Evolutionary conservation across 768 basidiomycete species (phyloP), one percentile per base, ranked within the genome.

Genomic region (Amanita molliuscula): DNA sequence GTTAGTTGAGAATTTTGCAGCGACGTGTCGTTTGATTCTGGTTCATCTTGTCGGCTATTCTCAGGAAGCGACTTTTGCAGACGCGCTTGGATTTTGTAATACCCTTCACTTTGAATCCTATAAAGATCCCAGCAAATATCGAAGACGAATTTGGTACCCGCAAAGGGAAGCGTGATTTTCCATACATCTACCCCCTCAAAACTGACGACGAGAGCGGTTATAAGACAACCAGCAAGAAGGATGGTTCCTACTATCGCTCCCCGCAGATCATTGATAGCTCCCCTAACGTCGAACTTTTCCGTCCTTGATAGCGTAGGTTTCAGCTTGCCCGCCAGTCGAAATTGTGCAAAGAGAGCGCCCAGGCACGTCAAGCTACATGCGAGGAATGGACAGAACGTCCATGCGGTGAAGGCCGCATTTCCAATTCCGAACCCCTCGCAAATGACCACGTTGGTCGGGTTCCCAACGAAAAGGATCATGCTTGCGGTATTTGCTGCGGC

Each of bases 361-460:
- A 80, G 80, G 60, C 82, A 87, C 5, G 79, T 73, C n/a, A 81
- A 42, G 70, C 60, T 62, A 72, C 82, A 71, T 3, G 77, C 82
- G 25, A 94, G 60, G 58, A 91, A 87, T 0, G 92, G 90, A 10
- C 94, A 68, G 44, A 88, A 83, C 13, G 85, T 79, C 65, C 91
- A 91, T 0, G 84, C 86, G 0, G 86, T 88, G 65, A 86, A 93
- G 0, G 79, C 78, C 7, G 78, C 76, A 54, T 88, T 88, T 44
- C 85, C 83, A 41, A 95, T 73, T 3, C 69, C 61, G 61, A 96
- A 92, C 0, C 90, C 89, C 47, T 89, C 90, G 44, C 89, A 87
- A 20, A 96, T 80, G 42, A 98, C 86, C 18, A 96, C 82, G 59
- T 97, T 98, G 1, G 95, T 98, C 1, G 89, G 91, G 60, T 97